phyloP scores from a whole-genome alignment of 2,329 filamentous ascomycete genomes.

The Ophiostoma quercus region DNA sequence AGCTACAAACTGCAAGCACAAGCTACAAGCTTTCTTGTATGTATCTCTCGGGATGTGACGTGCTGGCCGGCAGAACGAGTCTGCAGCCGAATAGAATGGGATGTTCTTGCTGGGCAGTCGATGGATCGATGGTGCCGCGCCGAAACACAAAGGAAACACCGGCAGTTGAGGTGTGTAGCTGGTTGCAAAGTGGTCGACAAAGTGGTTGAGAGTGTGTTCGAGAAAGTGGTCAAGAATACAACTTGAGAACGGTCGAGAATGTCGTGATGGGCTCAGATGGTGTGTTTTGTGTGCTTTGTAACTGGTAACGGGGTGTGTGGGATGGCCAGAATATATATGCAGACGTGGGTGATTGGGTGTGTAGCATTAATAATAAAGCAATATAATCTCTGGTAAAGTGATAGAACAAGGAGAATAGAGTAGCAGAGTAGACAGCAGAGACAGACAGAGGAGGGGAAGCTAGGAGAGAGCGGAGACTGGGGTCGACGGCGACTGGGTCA shows the following conservation, averaged over 20 bases:
- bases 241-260: not conserved
- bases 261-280: slow-evolving; percentile 9
- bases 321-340: slow-evolving; percentile 14
- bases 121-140: not conserved
- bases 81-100: slow-evolving; percentile 18
- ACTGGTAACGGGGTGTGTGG: slow-evolving; percentile 13
- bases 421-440: not conserved
- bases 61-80: slow-evolving; percentile 21
- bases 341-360: not conserved
- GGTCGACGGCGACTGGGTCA: slow-evolving; percentile 2
- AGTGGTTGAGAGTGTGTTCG: not conserved
- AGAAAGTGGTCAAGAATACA: not conserved
- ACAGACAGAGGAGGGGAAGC: not conserved
- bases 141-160: not conserved
- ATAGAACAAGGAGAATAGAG: not conserved
- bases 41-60: not conserved
- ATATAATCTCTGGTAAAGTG: not conserved
- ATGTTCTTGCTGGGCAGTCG: not conserved
- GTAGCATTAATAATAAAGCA: not conserved
- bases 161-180: not conserved
- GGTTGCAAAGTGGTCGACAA: not conserved
- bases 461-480: slow-evolving; percentile 4
- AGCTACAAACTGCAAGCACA: too few relatives aligned
- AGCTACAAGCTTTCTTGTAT: not conserved
- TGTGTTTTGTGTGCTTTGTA: slow-evolving; percentile 16